These are phyloP conservation scores for Xylariaceae sp. DNA, from an alignment of 2,329 filamentous ascomycete species.

Conservation along the genomic window DNA sequence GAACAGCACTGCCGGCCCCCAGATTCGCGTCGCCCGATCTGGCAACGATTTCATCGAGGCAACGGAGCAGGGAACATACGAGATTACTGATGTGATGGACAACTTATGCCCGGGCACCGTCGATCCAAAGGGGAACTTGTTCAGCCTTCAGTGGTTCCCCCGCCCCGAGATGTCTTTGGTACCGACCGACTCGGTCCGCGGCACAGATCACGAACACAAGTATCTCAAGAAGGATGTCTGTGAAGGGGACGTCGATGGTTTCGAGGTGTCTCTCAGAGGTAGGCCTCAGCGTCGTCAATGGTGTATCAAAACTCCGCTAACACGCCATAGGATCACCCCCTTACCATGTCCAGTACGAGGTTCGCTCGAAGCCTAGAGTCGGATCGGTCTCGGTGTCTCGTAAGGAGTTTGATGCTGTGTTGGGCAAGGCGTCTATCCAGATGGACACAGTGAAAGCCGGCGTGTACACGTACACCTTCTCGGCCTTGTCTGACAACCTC, in stretches of 20 bases:
- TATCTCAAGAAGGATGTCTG: slow-evolving; percentile 79
- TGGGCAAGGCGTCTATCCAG: slow-evolving; percentile 69
- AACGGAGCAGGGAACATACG: slow-evolving; percentile 65
- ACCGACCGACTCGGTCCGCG: slow-evolving; percentile 56
- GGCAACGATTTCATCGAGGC: slow-evolving; percentile 66
- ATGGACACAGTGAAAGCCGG: slow-evolving; percentile 85
- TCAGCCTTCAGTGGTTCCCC: slow-evolving; percentile 79
- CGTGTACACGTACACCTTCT: slow-evolving; percentile 80
- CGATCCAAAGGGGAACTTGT: slow-evolving; percentile 66
- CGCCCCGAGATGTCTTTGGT: slow-evolving; percentile 67
- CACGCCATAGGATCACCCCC: slow-evolving; percentile 60
- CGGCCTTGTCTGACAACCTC: slow-evolving; percentile 73
- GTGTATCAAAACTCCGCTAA: slow-evolving; percentile 26
- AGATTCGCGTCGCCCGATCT: slow-evolving; percentile 29
- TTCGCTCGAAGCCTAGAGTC: slow-evolving; percentile 64
- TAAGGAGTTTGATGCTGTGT: slow-evolving; percentile 70
- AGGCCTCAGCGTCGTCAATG: slow-evolving; percentile 29
- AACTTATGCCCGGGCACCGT: slow-evolving; percentile 76
- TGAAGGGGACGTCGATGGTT: slow-evolving; percentile 86
- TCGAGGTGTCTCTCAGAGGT: slow-evolving; percentile 77
- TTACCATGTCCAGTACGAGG: slow-evolving; percentile 76
- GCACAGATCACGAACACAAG: slow-evolving; percentile 40
- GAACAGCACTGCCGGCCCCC: slow-evolving; percentile 41
- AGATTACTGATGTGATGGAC: slow-evolving; percentile 73
- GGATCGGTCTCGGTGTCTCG: slow-evolving; percentile 60